These are phyloP conservation scores for Leccinellum albellum DNA, from an alignment of 768 basidiomycete genomes.

Conservation along the genomic window DNA sequence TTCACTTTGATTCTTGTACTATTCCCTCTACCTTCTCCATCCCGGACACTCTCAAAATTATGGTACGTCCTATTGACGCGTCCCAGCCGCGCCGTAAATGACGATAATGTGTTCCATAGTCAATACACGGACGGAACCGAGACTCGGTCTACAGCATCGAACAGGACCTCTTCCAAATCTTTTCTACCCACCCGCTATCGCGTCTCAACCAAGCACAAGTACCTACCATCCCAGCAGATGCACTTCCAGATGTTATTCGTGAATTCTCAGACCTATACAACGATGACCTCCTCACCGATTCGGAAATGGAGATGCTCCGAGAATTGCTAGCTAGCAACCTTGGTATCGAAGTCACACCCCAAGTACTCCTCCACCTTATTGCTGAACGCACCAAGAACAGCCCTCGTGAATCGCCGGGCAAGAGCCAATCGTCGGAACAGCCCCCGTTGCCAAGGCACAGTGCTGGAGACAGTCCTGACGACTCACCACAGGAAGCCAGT, in stretches of 20 bases:
- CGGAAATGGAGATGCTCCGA: constrained; percentile 62
- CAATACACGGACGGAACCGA: constrained; percentile 54
- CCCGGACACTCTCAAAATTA: constrained; percentile 12
- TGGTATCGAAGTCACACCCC: constrained; percentile 65
- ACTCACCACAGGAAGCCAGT: constrained; percentile 33
- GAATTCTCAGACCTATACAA: constrained; percentile 58
- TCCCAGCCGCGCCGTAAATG: neutral
- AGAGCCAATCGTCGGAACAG: constrained; percentile 12
- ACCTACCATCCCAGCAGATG: constrained; percentile 64
- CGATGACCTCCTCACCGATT: constrained; percentile 59
- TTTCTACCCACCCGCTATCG: constrained; percentile 59
- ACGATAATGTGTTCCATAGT: constrained; percentile 16
- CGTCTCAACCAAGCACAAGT: constrained; percentile 56
- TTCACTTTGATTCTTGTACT: constrained; percentile 8
- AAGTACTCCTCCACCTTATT: constrained; percentile 59
- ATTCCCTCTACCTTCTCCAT: neutral
- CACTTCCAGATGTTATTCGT: constrained; percentile 67
- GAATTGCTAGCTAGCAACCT: constrained; percentile 54
- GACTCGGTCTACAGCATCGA: constrained; percentile 72
- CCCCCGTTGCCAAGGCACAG: constrained; percentile 7
- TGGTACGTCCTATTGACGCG: constrained; percentile 23
- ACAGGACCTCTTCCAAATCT: constrained; percentile 62
- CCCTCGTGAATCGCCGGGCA: constrained; percentile 28
- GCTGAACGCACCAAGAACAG: constrained; percentile 52
- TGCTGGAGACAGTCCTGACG: constrained; percentile 29